Evolutionary conservation across 2,329 filamentous ascomycete species (phyloP), one percentile per base, ranked within the genome.

Genomic region (Colletotrichum aenigma): DNA sequence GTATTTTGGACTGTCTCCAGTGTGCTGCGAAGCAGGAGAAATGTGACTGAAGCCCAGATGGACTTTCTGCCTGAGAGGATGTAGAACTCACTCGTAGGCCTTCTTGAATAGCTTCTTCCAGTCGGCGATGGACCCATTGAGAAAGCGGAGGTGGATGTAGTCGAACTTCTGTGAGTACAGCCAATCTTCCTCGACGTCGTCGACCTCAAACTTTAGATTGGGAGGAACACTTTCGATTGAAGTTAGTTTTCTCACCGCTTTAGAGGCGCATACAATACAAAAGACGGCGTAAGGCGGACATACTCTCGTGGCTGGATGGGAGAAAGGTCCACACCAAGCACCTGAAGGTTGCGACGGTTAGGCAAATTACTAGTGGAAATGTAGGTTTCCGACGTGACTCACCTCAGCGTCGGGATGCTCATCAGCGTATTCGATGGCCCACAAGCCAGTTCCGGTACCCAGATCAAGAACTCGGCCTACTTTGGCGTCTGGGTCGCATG

Each of bases 91-190:
- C 68, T 87, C 82, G 75, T 86, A 89, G 15, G 86, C 85, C 77
- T 88, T 84, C 13, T 79, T 76, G 66, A 91, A 83, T 18, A 92
- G 82, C 16, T 81, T 81, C 1, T 85, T 85, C 81, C 90, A 92
- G 76, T 91, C 89, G 6, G 85, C 82, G 76, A 92, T 87, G 61
- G 87, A 86, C 62, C 91, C 90, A 4, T 87, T 84, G 77, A 93
- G 84, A 76, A 90, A 85, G 52, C 89, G 88, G 6, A 88, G 88
- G 80, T 92, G 91, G 77, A 93, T 89, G 78, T 89, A 90, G 82
- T 93, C 91, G 80, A 91, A 91, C 64, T 86, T 83, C 4, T 84
- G 80, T 2, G 87, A 85, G 64, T 77, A 81, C 4, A 79, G 75
- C 79, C 78, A 80, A 10, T 78, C 78, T 16, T 79, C 65, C 66